phyloP scores from a whole-genome alignment of 345 rosid species.

The Eucalyptus polyanthemos region DNA sequence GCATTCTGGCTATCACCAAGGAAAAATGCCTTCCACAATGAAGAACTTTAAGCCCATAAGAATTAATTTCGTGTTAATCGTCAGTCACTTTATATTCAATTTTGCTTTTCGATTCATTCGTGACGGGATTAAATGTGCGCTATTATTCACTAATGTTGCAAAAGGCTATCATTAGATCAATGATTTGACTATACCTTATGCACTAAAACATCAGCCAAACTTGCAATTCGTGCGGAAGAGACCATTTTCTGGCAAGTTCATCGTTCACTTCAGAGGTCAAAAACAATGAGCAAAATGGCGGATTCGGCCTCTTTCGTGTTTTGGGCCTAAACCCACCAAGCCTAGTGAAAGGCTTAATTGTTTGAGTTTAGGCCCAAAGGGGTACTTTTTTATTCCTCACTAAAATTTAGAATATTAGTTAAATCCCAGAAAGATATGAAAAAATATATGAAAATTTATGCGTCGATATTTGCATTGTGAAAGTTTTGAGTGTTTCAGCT shows the following conservation, averaged over 20 bases:
- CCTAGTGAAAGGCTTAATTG: neutral
- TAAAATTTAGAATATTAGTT: neutral
- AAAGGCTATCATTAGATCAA: neutral
- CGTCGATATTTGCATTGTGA: neutral
- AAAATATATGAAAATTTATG: neutral
- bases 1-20: neutral
- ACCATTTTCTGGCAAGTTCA: neutral
- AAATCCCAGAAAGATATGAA: neutral
- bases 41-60: neutral
- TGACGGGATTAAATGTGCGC: neutral
- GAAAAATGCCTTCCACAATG: neutral
- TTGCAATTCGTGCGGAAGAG: neutral
- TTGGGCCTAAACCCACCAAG: neutral
- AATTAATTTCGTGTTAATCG: neutral
- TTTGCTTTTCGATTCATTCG: neutral
- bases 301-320: neutral
- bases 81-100: neutral
- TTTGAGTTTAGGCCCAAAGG: neutral
- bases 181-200: neutral
- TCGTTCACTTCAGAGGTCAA: neutral
- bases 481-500: neutral
- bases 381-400: neutral
- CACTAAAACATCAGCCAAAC: neutral
- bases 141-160: neutral
- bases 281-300: neutral